These are phyloP conservation scores for Fusarium mangiferae DNA, from an alignment of 2,329 filamentous ascomycete species.

Conservation along the genomic window DNA sequence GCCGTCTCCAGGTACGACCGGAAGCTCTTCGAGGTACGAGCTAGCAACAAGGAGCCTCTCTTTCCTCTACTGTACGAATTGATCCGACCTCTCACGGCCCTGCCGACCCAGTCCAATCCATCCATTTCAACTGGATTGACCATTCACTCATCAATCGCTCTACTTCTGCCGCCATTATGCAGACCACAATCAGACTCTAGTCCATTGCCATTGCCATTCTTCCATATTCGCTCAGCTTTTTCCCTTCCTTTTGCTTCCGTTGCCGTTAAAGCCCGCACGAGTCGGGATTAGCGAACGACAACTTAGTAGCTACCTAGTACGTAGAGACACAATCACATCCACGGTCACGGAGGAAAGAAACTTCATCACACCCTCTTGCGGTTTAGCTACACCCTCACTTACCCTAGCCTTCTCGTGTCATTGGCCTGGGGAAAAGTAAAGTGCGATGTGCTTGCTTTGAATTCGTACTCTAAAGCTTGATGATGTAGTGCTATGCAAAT, in stretches of 20 bases:
- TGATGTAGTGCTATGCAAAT: slow-evolving; percentile 1
- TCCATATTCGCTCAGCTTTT: slow-evolving; percentile 21
- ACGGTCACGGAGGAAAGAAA: slow-evolving; percentile 20
- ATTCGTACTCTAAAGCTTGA: slow-evolving; percentile 1
- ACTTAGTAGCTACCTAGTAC: slow-evolving; percentile 7
- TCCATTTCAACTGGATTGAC: slow-evolving; percentile 14
- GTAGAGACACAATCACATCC: slow-evolving; percentile 7
- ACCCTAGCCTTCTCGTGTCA: slow-evolving; percentile 16
- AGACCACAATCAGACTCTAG: slow-evolving; percentile 1
- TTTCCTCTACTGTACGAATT: slow-evolving; percentile 43
- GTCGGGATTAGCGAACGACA: slow-evolving; percentile 25
- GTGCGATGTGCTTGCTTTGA: slow-evolving; percentile 18
- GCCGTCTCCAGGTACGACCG: slow-evolving; percentile 41
- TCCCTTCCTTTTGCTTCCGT: slow-evolving; percentile 6
- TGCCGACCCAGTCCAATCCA: slow-evolving; percentile 24
- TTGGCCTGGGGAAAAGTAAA: slow-evolving; percentile 19
- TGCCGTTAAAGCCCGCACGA: slow-evolving; percentile 31
- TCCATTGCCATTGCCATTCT: slow-evolving; percentile 19
- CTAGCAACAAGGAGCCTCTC: slow-evolving; percentile 29
- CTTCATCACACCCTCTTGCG: slow-evolving; percentile 30
- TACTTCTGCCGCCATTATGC: slow-evolving; percentile 22
- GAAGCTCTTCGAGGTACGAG: slow-evolving; percentile 37
- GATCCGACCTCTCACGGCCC: slow-evolving; percentile 37
- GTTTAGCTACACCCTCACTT: slow-evolving; percentile 31
- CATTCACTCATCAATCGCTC: slow-evolving; percentile 18